Evolutionary conservation across 306 rosid species (phyloP).

Genomic region (Luffa acutangula): DNA sequence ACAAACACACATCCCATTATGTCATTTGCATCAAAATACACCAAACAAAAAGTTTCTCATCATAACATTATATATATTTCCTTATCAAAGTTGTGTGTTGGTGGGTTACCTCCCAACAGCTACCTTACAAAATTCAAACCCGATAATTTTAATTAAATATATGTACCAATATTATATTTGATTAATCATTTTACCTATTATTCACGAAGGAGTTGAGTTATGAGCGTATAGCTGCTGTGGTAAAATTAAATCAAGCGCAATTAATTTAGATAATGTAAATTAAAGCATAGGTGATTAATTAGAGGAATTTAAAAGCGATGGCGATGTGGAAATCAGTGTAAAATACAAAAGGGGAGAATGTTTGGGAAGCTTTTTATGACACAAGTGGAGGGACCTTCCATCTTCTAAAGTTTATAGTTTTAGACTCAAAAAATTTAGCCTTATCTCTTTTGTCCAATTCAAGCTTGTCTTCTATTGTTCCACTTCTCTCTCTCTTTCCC

Average conservation of each 20-base stretch:
- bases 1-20: conserved; percentile 11
- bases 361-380: conserved; percentile 43
- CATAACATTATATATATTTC: not conserved
- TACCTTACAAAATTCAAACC: no score
- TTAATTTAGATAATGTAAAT: no score
- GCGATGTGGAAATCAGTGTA: conserved; percentile 38
- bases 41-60: not conserved
- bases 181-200: no score
- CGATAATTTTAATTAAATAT: no score
- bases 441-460: not conserved
- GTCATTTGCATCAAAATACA: not conserved
- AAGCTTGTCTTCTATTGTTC: conserved; percentile 9
- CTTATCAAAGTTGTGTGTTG: not conserved
- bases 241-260: not conserved
- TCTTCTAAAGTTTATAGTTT: not conserved
- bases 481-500: not conserved
- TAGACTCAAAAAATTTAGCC: not conserved
- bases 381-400: conserved; percentile 37
- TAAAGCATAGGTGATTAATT: not conserved
- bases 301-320: not conserved
- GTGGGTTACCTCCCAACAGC: not conserved
- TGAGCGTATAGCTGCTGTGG: no score
- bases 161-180: no score
- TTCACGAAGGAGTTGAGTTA: no score
- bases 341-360: conserved; percentile 21